These are phyloP conservation scores for Allodekkera sacchari DNA, from an alignment of 805 yeast genomes.

Conservation along the genomic window DNA sequence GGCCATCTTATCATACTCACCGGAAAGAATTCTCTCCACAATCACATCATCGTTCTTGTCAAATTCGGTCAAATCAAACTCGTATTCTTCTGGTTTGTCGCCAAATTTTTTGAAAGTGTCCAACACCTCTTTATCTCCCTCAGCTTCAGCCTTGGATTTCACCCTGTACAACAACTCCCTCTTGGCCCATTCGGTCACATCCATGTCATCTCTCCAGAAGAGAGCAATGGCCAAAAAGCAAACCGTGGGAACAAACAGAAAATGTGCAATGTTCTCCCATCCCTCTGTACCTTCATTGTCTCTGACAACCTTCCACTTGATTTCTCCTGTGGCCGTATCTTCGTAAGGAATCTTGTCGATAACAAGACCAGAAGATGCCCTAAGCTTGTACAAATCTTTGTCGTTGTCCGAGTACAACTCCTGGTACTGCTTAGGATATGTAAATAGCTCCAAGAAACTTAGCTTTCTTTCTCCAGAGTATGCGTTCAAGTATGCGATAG, in stretches of 20 bases:
- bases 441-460: conserved; percentile 35
- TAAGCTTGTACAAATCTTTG: conserved; percentile 48
- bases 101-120: conserved; percentile 29
- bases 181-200: conserved; percentile 69
- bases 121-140: conserved; percentile 46
- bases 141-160: conserved; percentile 54
- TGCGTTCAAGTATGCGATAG: conserved; percentile 61
- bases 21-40: conserved; percentile 72
- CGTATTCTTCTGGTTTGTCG: conserved; percentile 30
- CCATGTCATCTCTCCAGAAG: conserved; percentile 41
- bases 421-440: conserved; percentile 43
- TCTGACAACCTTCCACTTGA: conserved; percentile 71
- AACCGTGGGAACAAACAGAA: conserved; percentile 64
- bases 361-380: conserved; percentile 52
- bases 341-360: conserved; percentile 80
- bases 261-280: conserved; percentile 73
- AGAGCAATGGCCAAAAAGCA: conserved; percentile 44
- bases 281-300: conserved; percentile 68
- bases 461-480: conserved; percentile 51
- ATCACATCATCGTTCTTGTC: conserved; percentile 67
- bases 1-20: conserved; percentile 71
- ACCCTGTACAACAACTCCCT: conserved; percentile 73
- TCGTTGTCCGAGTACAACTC: conserved; percentile 53
- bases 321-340: conserved; percentile 69
- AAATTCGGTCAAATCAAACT: conserved; percentile 47